Percentiles rank a stretch among this genome's conserved stretches.
Evolutionary conservation across 768 basidiomycete species (phyloP).

Genomic region (Mycena albidolilacea): DNA sequence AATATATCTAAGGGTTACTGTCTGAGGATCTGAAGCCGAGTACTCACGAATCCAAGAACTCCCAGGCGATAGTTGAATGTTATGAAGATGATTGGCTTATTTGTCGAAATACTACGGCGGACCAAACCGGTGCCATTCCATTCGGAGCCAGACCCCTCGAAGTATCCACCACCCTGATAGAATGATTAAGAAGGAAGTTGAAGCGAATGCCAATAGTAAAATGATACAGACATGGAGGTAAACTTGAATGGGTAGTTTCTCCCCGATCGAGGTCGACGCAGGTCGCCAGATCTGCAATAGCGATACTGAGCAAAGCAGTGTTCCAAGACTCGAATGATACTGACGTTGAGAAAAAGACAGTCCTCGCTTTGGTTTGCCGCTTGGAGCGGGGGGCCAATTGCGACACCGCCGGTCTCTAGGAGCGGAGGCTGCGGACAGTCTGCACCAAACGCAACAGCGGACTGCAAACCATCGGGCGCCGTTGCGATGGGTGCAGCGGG

Average conservation of each 20-base stretch:
- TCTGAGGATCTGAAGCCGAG: too few relatives aligned
- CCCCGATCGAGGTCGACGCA: background rate
- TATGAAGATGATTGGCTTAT: constrained; percentile 12
- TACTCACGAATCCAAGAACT: constrained; percentile 9
- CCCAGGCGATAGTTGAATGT: constrained; percentile 16
- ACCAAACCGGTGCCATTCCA: constrained; percentile 16
- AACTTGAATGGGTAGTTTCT: background rate
- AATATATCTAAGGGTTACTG: background rate
- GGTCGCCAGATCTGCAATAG: background rate
- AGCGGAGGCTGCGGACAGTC: constrained; percentile 16
- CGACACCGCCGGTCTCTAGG: background rate
- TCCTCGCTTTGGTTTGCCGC: constrained; percentile 22
- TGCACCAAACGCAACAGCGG: constrained; percentile 11
- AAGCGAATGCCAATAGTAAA: background rate
- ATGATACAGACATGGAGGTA: background rate
- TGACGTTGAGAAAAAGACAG: constrained; percentile 22
- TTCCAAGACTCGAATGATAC: background rate
- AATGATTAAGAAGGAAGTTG: background rate
- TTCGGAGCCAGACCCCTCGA: constrained; percentile 15
- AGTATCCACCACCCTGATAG: constrained; percentile 14
- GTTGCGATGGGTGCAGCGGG: constrained; percentile 11
- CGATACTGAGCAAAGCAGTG: background rate
- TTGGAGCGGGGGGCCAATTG: constrained; percentile 15
- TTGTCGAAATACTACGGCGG: constrained; percentile 5
- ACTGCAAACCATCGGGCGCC: background rate